Evolutionary conservation across 345 rosid genomes (phyloP), one percentile per base, ranked within the genome.

Genomic region (Lepidium sativum): DNA sequence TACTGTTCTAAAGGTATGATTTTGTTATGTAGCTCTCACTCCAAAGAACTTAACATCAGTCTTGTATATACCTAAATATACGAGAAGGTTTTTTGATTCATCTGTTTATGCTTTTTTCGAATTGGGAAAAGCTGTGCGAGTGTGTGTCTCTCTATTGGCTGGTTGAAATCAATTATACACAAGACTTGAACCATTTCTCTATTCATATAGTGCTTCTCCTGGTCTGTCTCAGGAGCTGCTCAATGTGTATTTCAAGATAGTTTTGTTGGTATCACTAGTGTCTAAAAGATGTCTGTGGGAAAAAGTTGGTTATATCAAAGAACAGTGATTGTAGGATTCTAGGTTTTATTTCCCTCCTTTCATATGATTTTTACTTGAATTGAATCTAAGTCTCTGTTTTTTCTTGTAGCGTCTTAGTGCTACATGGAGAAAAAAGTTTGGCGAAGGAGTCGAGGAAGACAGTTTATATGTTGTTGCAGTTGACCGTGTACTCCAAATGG

Each of bases 401-500:
- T 60, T 67, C 5, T 27, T 69, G 34, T 71, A 89, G 98, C 65
- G 81, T 81, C 77, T 84, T 77, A 78, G 38, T 60, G 75, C 89
- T n/a, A 43, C 65, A n/a, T 92, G 98, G 98, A 76, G 45, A 67
- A 87, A 80, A 76, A 84, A 82, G 68, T 89, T 89, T 75, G 95
- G 91, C 4, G 86, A 81, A 68, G 83, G 79, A 57, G 86, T 77
- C 25, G 80, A 78, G 57, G 82, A 74, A 51, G 84, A 81, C 37
- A 82, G 68, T 59, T 43, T 92, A 43, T 81, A 80, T 69, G 69
- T 78, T 42, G 75, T 92, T 70, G 71, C 75, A 18, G 84, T 87
- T n/a, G 92, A 92, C 50, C 68, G 82, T 29, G 83, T 92, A n/a
- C 89, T 85, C 32, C 98, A 92, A 66, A 82, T 84, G 68, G 96